Percentiles rank a stretch among this genome's conserved stretches.
phyloP scores from a whole-genome alignment of 495 filamentous ascomycete species.

The Aspergillus biplanus region DNA sequence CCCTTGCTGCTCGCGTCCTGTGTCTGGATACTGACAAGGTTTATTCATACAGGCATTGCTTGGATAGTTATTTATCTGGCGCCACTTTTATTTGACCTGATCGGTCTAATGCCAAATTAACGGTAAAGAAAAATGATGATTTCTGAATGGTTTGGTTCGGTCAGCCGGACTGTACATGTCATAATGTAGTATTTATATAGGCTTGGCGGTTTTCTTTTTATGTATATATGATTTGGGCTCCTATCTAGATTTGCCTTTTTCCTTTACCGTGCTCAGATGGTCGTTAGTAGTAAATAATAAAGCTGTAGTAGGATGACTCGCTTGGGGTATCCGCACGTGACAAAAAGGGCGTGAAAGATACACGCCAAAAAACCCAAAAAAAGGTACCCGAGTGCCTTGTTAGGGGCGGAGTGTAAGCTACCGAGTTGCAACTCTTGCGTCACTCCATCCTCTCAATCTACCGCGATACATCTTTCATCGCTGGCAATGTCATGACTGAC shows the following conservation, averaged over 20 bases:
- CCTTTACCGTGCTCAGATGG: neutral
- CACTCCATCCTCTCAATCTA: too few relatives aligned
- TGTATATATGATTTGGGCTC: constrained; percentile 23
- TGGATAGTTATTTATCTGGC: constrained; percentile 71
- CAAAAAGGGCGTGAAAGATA: too few relatives aligned
- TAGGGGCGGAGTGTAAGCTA: too few relatives aligned
- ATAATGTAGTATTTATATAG: constrained; percentile 18
- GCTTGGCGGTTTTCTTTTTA: constrained; percentile 14
- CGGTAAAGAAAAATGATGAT: neutral
- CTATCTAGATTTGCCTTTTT: constrained; percentile 5
- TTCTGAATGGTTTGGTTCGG: constrained; percentile 15
- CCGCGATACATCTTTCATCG: too few relatives aligned
- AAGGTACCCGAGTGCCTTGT: too few relatives aligned
- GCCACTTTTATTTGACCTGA: constrained; percentile 66
- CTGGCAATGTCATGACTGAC: too few relatives aligned
- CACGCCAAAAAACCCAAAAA: too few relatives aligned
- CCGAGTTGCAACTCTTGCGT: too few relatives aligned
- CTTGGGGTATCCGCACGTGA: too few relatives aligned
- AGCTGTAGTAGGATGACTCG: too few relatives aligned
- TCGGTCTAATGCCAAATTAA: constrained; percentile 55
- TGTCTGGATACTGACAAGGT: constrained; percentile 1
- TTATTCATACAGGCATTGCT: constrained; percentile 62
- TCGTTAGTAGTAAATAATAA: too few relatives aligned
- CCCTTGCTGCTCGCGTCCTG: neutral
- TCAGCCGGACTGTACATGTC: constrained; percentile 18